These are phyloP conservation scores for Leishmania amazonensis DNA, from an alignment of 208 protist species.

Conservation along the genomic window DNA sequence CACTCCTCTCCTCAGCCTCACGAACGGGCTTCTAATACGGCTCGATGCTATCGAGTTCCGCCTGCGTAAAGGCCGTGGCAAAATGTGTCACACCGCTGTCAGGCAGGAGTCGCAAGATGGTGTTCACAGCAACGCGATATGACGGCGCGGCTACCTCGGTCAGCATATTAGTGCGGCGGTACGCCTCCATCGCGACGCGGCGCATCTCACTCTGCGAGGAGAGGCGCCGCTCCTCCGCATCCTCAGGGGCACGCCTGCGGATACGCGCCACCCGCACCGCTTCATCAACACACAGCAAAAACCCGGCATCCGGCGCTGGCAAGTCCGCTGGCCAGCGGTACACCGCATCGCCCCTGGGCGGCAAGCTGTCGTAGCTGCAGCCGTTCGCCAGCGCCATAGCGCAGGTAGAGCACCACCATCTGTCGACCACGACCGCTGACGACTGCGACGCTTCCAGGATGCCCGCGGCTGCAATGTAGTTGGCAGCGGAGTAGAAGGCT, in stretches of 20 bases:
- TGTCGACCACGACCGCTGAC: slow-evolving; percentile 59
- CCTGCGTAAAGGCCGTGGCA: slow-evolving; percentile 37
- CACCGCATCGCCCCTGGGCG: slow-evolving; percentile 33
- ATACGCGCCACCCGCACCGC: slow-evolving; percentile 56
- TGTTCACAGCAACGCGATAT: slow-evolving; percentile 56
- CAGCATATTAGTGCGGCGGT: slow-evolving; percentile 46
- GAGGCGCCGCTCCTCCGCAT: slow-evolving; percentile 65
- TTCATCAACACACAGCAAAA: slow-evolving; percentile 63
- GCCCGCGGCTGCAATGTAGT: slow-evolving; percentile 60
- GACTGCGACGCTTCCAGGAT: slow-evolving; percentile 17
- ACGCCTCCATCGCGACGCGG: slow-evolving; percentile 53
- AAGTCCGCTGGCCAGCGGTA: slow-evolving; percentile 71
- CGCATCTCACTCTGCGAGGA: slow-evolving; percentile 56
- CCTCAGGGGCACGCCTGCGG: slow-evolving; percentile 49
- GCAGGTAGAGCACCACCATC: slow-evolving; percentile 82
- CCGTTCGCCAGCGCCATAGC: slow-evolving; percentile 73
- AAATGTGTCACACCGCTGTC: slow-evolving; percentile 24
- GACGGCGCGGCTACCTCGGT: slow-evolving; percentile 39
- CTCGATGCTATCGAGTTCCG: slow-evolving; percentile 44
- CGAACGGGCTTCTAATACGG: slow-evolving; percentile 28
- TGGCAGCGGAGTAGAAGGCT: slow-evolving; percentile 74
- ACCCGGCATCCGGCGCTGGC: slow-evolving; percentile 23
- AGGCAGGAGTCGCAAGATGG: slow-evolving; percentile 42
- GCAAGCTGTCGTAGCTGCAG: slow-evolving; percentile 30
- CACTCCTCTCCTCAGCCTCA: not conserved